Percentiles rank a stretch among this genome's conserved stretches.
Conservation (phyloP, 2,329 filamentous ascomycete genomes). For the Ceratocystis smalleyi region DNA sequence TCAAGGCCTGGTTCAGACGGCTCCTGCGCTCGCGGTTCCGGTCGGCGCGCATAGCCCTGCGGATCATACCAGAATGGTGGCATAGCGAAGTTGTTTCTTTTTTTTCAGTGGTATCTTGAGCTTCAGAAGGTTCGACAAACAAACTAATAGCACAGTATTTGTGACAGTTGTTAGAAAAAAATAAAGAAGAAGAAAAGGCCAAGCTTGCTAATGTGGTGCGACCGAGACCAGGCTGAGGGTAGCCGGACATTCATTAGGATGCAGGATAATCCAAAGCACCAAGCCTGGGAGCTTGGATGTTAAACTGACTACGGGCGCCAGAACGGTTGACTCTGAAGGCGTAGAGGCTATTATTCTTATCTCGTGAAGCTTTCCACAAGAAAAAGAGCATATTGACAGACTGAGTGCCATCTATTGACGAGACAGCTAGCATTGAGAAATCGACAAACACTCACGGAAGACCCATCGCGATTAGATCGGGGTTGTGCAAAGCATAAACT, state of each 20-base stretch:
- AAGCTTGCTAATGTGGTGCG: background rate
- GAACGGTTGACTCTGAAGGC: background rate
- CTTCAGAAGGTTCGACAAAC: slow-evolving; percentile 1
- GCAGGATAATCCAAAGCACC: background rate
- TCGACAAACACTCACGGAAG: background rate
- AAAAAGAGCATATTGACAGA: background rate
- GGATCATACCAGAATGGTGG: background rate
- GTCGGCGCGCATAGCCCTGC: background rate
- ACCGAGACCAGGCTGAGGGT: background rate
- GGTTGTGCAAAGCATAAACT: background rate
- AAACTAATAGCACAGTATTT: background rate
- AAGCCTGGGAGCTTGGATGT: background rate
- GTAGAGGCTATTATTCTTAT: background rate
- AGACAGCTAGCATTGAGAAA: background rate
- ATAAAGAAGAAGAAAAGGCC: no score
- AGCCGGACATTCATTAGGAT: background rate
- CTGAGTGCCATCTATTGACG: background rate
- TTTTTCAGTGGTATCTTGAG: background rate
- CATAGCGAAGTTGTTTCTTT: background rate
- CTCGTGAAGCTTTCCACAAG: background rate
- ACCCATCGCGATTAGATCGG: background rate
- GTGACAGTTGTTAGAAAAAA: background rate
- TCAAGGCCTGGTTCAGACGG: background rate
- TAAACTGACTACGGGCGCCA: background rate
- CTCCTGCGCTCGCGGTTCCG: background rate